These are phyloP conservation scores for Pythium phragmiticola DNA, from an alignment of 352 stramenopile genomes.

Conservation along the genomic window DNA sequence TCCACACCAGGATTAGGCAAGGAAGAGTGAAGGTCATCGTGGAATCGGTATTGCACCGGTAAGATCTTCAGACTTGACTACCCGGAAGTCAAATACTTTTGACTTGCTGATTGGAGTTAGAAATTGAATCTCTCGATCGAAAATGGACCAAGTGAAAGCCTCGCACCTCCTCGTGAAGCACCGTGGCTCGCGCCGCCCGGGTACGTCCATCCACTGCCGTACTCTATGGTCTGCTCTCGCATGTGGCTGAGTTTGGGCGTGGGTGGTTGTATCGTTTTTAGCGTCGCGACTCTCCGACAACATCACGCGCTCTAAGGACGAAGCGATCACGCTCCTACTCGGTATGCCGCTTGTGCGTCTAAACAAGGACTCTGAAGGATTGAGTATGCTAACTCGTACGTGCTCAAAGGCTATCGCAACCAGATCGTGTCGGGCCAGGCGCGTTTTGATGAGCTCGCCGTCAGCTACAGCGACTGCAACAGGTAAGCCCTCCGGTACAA, in stretches of 20 bases:
- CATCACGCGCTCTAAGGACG: slow-evolving; percentile 90
- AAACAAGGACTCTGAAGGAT: too few species aligned
- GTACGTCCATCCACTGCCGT: slow-evolving; percentile 26
- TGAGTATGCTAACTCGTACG: neutral
- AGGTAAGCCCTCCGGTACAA: too few species aligned
- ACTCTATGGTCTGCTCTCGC: too few species aligned
- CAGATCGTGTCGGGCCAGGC: slow-evolving; percentile 84
- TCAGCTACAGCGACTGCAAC: slow-evolving; percentile 85
- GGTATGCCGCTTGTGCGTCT: slow-evolving; percentile 23
- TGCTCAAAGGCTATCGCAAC: slow-evolving; percentile 50
- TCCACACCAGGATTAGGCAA: neutral
- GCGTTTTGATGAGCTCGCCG: slow-evolving; percentile 73
- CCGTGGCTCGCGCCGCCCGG: slow-evolving; percentile 81
- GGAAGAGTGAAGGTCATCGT: slow-evolving; percentile 13
- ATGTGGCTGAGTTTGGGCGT: neutral
- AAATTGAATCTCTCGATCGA: slow-evolving; percentile 4
- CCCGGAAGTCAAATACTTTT: slow-evolving; percentile 1
- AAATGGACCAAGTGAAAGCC: slow-evolving; percentile 71
- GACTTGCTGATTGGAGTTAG: too few species aligned
- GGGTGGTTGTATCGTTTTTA: slow-evolving; percentile 16
- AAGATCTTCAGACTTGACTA: neutral
- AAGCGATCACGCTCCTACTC: slow-evolving; percentile 86
- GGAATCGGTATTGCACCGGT: slow-evolving; percentile 13
- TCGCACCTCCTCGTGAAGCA: slow-evolving; percentile 96
- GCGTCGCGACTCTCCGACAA: slow-evolving; percentile 87